Evolutionary conservation across 257 asterid species (phyloP).

Genomic region (Solanum lignicaule): DNA sequence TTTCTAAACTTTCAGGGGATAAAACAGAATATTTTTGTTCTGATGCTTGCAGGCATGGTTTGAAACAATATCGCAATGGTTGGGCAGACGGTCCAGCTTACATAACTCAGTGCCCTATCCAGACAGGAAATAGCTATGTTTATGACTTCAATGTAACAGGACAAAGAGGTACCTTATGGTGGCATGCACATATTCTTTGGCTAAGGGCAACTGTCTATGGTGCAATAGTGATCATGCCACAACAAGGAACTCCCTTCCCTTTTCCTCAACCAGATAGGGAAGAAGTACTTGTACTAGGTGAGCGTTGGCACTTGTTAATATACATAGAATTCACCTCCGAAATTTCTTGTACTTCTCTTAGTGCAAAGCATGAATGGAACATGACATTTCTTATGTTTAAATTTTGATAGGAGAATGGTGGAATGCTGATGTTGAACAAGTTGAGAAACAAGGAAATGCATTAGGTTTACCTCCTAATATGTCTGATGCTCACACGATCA

Average conservation of each 20-base stretch:
- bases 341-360: background rate
- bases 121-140: slow-evolving; percentile 43
- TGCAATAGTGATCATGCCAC: slow-evolving; percentile 51
- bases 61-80: slow-evolving; percentile 49
- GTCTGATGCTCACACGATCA: slow-evolving; percentile 34
- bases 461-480: slow-evolving; percentile 28
- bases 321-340: background rate
- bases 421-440: slow-evolving; percentile 27
- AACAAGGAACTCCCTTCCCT: slow-evolving; percentile 46
- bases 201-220: slow-evolving; percentile 67
- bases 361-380: background rate
- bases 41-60: slow-evolving; percentile 42
- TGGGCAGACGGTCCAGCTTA: slow-evolving; percentile 54
- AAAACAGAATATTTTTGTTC: background rate
- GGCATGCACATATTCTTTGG: slow-evolving; percentile 57
- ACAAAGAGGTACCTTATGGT: slow-evolving; percentile 42
- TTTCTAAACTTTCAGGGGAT: background rate
- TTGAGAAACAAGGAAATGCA: slow-evolving; percentile 20
- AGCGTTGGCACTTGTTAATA: background rate
- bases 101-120: slow-evolving; percentile 57
- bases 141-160: slow-evolving; percentile 29
- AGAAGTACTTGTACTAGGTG: slow-evolving; percentile 4
- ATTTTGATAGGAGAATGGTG: slow-evolving; percentile 29
- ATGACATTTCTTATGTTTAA: background rate
- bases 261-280: slow-evolving; percentile 45